A percentile compares a stretch with the other conserved stretches of the same genome.
These are phyloP conservation scores for Blakeslea trispora DNA, from an alignment of 371 early-diverging fungal genomes.

Conservation along the genomic window DNA sequence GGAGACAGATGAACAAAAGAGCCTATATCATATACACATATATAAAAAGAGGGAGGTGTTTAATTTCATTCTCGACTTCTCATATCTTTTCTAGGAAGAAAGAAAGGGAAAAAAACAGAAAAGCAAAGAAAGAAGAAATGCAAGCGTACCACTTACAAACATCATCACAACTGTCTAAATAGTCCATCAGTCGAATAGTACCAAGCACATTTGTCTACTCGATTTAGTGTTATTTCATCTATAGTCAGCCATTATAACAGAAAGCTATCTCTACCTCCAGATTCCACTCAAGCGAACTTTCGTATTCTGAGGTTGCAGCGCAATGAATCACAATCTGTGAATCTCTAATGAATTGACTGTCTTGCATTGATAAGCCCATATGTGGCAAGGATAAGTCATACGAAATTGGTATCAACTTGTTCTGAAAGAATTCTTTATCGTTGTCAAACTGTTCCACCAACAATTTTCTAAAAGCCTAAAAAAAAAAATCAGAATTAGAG, in stretches of 20 bases:
- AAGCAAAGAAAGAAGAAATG: no score
- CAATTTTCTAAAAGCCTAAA: conserved; percentile 26
- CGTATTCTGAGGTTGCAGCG: conserved; percentile 53
- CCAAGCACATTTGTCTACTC: conserved; percentile 52
- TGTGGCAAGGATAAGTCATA: conserved; percentile 48
- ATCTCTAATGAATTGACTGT: conserved; percentile 39
- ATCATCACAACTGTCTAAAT: conserved; percentile 35
- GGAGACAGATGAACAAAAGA: conserved; percentile 35
- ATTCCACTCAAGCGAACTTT: conserved; percentile 45
- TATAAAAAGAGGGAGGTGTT: no score
- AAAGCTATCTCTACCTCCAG: conserved; percentile 36
- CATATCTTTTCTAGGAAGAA: no score
- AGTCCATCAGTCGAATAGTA: conserved; percentile 52
- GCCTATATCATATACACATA: conserved; percentile 13
- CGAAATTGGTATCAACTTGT: conserved; percentile 48
- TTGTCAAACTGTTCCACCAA: conserved; percentile 8
- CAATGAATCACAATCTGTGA: conserved; percentile 51
- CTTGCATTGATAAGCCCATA: conserved; percentile 47
- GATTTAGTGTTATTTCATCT: no score
- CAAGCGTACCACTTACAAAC: conserved; percentile 21
- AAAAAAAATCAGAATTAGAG: background rate
- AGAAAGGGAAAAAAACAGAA: no score
- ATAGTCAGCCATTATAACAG: no score
- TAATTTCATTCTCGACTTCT: no score
- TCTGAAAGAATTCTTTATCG: conserved; percentile 13